A percentile compares a stretch with the other conserved stretches of the same genome.
These are phyloP conservation scores for Lathyrus sativus DNA, from an alignment of 306 rosid species.

Conservation along the genomic window DNA sequence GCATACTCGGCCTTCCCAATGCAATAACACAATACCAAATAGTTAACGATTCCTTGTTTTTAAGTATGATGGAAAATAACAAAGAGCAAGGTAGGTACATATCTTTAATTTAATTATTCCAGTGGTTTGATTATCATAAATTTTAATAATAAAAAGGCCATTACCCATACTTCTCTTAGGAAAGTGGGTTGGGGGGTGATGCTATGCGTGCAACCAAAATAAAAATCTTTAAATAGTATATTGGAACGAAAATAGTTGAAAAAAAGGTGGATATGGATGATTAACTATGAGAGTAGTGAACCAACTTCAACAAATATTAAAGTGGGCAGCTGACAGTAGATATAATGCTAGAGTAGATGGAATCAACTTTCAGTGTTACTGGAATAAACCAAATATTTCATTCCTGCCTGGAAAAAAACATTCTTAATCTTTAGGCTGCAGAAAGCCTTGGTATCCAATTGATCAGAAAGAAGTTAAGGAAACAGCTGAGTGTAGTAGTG, in stretches of 20 bases:
- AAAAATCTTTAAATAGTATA: slow-evolving; percentile 25
- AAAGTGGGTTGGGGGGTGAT: slow-evolving; percentile 20
- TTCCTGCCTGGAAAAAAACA: neutral
- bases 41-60: slow-evolving; percentile 54
- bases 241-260: slow-evolving; percentile 2
- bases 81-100: slow-evolving; percentile 70
- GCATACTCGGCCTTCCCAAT: slow-evolving; percentile 76
- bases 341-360: neutral
- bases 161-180: neutral
- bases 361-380: neutral
- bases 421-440: neutral
- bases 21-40: slow-evolving; percentile 92
- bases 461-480: neutral
- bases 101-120: slow-evolving; percentile 18
- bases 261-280: slow-evolving; percentile 22
- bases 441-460: slow-evolving; percentile 26
- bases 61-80: slow-evolving; percentile 70
- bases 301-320: slow-evolving; percentile 12
- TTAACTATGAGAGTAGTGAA: slow-evolving; percentile 1
- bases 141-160: neutral
- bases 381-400: slow-evolving; percentile 13
- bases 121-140: neutral
- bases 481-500: slow-evolving; percentile 6
- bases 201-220: neutral
- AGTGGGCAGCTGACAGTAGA: neutral